phyloP scores from a whole-genome alignment of 2,329 filamentous ascomycete species.

The Neofusicoccum parvum region DNA sequence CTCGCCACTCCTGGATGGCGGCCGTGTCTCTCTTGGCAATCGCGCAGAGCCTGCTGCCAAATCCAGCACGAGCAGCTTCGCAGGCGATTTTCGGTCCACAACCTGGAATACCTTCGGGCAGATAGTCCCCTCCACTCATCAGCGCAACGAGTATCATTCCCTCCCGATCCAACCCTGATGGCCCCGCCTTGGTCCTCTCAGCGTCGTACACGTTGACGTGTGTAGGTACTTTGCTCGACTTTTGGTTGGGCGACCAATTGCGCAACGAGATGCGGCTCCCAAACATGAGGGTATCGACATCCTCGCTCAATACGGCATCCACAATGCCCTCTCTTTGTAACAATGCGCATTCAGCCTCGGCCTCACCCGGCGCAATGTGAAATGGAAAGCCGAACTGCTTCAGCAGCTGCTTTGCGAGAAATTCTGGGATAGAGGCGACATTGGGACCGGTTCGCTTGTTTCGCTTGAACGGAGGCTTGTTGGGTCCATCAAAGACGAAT shows the following conservation, averaged over 20 bases:
- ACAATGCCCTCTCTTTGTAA: constrained; percentile 75
- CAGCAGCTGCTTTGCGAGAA: constrained; percentile 81
- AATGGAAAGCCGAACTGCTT: constrained; percentile 80
- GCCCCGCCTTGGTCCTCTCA: constrained; percentile 54
- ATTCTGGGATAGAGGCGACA: constrained; percentile 67
- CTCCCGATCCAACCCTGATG: constrained; percentile 71
- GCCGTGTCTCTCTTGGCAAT: constrained; percentile 61
- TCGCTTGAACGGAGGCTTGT: constrained; percentile 85
- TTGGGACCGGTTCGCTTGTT: constrained; percentile 71
- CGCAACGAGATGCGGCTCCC: constrained; percentile 77
- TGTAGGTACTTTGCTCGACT: constrained; percentile 68
- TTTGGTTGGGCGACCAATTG: constrained; percentile 78
- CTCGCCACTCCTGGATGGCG: constrained; percentile 70
- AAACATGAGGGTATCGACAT: constrained; percentile 98
- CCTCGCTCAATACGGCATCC: constrained; percentile 92
- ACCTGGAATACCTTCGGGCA: constrained; percentile 82
- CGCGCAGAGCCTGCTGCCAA: constrained; percentile 73
- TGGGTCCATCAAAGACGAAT: constrained; percentile 86
- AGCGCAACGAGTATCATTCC: constrained; percentile 93
- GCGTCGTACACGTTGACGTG: constrained; percentile 83
- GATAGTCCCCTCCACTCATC: constrained; percentile 94
- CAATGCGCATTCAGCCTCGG: constrained; percentile 91
- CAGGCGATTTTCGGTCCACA: constrained; percentile 88
- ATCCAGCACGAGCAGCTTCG: constrained; percentile 86
- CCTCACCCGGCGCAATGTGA: constrained; percentile 90